Evolutionary conservation across 129 eudicot genomes (phyloP).

Genomic region (Rutidosis leptorrhynchoides): DNA sequence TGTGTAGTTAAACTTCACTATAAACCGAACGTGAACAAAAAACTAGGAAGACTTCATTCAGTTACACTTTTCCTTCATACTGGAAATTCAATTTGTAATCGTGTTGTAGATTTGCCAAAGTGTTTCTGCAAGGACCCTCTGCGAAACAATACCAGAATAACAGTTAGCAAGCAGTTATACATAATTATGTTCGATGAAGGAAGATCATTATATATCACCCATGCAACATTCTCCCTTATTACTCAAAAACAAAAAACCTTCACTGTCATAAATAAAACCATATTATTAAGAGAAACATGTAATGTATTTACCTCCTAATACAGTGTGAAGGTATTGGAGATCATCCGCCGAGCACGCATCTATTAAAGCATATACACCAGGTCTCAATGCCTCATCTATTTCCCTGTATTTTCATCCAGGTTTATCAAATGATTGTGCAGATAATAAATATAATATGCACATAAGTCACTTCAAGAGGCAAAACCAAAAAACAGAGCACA

Average conservation of each 20-base stretch:
- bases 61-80: slow-evolving; percentile 85
- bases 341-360: slow-evolving; percentile 88
- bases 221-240: neutral
- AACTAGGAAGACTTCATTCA: slow-evolving; percentile 8
- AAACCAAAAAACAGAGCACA: neutral
- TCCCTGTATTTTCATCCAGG: slow-evolving; percentile 50
- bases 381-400: slow-evolving; percentile 85
- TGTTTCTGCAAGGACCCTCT: slow-evolving; percentile 98
- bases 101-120: slow-evolving; percentile 64
- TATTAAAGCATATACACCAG: slow-evolving; percentile 83
- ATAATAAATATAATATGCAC: neutral
- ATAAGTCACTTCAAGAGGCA: neutral
- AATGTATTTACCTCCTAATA: slow-evolving; percentile 96
- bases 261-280: neutral
- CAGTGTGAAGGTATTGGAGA: slow-evolving; percentile 80
- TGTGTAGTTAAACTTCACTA: slow-evolving; percentile 2
- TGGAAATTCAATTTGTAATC: slow-evolving; percentile 78
- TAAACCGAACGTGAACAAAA: slow-evolving; percentile 8
- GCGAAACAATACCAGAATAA: slow-evolving; percentile 16
- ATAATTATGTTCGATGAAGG: neutral
- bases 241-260: neutral
- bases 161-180: neutral
- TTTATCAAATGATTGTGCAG: neutral
- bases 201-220: slow-evolving; percentile 9
- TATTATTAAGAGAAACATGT: too few relatives aligned